Percentiles rank a stretch among this genome's conserved stretches.
phyloP scores from a whole-genome alignment of 495 filamentous ascomycete genomes.

The Podospora appendiculata region DNA sequence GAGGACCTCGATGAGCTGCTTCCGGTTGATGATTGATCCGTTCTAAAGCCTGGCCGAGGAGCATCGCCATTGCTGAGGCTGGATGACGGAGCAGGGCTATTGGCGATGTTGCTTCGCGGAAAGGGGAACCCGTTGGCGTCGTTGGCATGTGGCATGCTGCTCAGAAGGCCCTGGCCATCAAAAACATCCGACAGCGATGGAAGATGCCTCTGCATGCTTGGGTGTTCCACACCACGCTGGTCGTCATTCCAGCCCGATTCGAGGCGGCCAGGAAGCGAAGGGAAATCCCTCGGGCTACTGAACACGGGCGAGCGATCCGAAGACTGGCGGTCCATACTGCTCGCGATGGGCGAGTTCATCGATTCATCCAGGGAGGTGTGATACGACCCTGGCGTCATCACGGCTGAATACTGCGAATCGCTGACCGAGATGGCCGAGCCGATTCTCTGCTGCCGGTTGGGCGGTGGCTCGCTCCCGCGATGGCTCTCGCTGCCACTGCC shows the following conservation, averaged over 20 bases:
- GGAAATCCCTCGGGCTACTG: slow-evolving; percentile 7
- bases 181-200: slow-evolving; percentile 30
- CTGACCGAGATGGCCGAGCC: slow-evolving; percentile 28
- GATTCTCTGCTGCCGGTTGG: slow-evolving; percentile 30
- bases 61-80: slow-evolving; percentile 6
- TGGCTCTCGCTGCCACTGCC: slow-evolving; percentile 31
- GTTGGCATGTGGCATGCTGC: slow-evolving; percentile 1
- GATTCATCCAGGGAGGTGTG: slow-evolving; percentile 23
- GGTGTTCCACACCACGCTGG: slow-evolving; percentile 8
- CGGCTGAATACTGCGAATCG: slow-evolving; percentile 24
- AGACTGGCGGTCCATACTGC: slow-evolving; percentile 9
- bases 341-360: slow-evolving; percentile 22
- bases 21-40: slow-evolving; percentile 31
- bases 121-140: slow-evolving; percentile 16
- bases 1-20: slow-evolving; percentile 24
- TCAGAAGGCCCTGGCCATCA: slow-evolving; percentile 12
- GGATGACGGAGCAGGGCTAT: slow-evolving; percentile 11
- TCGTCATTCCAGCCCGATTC: slow-evolving; percentile 17
- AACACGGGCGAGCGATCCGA: slow-evolving; percentile 19
- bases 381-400: slow-evolving; percentile 13
- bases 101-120: slow-evolving; percentile 3
- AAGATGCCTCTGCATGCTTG: slow-evolving; percentile 14
- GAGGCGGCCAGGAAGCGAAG: slow-evolving; percentile 1
- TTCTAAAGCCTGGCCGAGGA: slow-evolving; percentile 23
- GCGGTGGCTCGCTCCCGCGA: slow-evolving; percentile 37